Percentiles rank a stretch among this genome's conserved stretches.
Conservation (phyloP, 805 yeast genomes). For the Monosporozyma aerobia region DNA sequence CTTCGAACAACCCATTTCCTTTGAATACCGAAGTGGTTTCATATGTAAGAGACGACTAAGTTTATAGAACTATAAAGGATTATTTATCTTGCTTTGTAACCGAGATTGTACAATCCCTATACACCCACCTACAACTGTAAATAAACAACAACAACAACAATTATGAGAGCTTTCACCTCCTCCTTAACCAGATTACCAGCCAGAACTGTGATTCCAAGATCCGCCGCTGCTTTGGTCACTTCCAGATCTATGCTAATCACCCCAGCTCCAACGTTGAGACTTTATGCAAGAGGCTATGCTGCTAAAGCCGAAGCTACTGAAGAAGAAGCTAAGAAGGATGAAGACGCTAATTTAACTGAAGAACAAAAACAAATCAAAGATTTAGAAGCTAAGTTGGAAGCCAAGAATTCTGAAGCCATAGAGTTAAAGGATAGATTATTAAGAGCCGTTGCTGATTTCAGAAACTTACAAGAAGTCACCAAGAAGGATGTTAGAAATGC, state of each 20-base stretch:
- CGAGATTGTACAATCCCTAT: background rate
- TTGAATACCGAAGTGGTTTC: too few relatives aligned
- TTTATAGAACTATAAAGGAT: background rate
- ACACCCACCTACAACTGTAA: background rate
- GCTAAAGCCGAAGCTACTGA: constrained; percentile 14
- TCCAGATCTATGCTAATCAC: background rate
- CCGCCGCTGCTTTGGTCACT: background rate
- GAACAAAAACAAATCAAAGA: constrained; percentile 28
- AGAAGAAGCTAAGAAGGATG: constrained; percentile 11
- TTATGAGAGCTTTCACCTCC: constrained; percentile 5
- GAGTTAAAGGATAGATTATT: constrained; percentile 76
- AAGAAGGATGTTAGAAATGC: constrained; percentile 81
- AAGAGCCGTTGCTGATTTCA: constrained; percentile 84
- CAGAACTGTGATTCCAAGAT: constrained; percentile 1
- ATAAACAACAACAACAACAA: background rate
- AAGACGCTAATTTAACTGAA: constrained; percentile 14
- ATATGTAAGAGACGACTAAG: too few relatives aligned
- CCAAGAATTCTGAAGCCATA: constrained; percentile 64
- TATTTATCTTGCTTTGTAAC: background rate
- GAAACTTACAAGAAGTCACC: constrained; percentile 84
- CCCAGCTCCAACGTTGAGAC: background rate
- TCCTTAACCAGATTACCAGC: background rate
- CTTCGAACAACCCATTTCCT: background rate
- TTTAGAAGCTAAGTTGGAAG: constrained; percentile 43
- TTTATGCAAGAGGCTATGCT: constrained; percentile 20